Evolutionary conservation across 192 early-diverging fungal species (phyloP), one percentile per base, ranked within the genome.

Genomic region (Kickxella alabastrina): DNA sequence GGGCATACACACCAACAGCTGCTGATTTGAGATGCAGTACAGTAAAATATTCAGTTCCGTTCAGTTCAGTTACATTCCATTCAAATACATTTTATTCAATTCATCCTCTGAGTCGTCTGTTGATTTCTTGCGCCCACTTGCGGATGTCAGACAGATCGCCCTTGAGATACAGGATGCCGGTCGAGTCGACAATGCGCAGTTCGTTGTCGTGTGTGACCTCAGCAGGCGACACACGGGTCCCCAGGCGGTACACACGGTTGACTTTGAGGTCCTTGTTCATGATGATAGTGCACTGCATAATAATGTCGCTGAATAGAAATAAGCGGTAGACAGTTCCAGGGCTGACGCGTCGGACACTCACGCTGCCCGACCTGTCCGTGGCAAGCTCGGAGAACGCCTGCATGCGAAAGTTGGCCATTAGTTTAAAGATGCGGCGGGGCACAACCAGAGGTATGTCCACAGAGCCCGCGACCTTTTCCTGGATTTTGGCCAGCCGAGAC

Each of bases 301-400:
- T 52, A 51, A 90, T 59, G 57, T 90, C 88, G 52, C 83, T 88
- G 66, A 87, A 90, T 25, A 90, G 58, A 54, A 78, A 86, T 19
- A 79, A 83, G 40, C 72, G 46, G 51, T 72, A 81, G 23, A 69
- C 64, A 26, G 59, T 57, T 2, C 79, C 80, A 8, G 45, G 15
- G 14, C 46, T 49, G 10, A 48, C 50, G 8, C 73, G 66, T n/a
- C 65, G 57, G 7, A 66, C 71, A 14, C 40, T 31, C 1, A 52
- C 10, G 15, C 6, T 39, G 45, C 55, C 56, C 2, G 19, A 18
- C 13, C 29, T 43, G 43, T 46, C 49, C 6, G 40, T 18, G 14
- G 26, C 12, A 6, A 40, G 57, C 54, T 68, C 65, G 1, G 54
- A 57, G 28, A 56, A 57, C 8, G 60, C 29, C 34, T 68, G 57